Evolutionary conservation across 805 yeast species (phyloP).

Genomic region (Candida ficus): DNA sequence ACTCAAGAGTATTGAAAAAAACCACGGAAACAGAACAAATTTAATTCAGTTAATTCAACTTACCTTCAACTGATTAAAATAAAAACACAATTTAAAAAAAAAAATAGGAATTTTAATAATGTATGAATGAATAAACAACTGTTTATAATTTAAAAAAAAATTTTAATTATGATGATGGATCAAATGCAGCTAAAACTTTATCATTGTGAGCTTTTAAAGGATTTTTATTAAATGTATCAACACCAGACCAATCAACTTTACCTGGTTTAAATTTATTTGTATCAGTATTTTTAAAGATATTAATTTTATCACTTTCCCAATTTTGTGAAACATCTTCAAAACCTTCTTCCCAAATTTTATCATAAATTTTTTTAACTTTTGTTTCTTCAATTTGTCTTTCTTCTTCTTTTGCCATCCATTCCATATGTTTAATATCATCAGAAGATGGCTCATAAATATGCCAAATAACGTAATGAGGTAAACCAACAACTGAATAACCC

Average conservation of each 20-base stretch:
- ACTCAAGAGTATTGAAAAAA: too few relatives aligned
- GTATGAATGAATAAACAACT: too few relatives aligned
- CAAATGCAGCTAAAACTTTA: conserved; percentile 27
- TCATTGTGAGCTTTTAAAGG: conserved; percentile 22
- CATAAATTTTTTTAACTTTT: conserved; percentile 57
- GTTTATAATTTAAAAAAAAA: too few relatives aligned
- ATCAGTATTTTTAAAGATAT: conserved; percentile 77
- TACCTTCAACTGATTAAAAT: too few relatives aligned
- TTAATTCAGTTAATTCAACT: too few relatives aligned
- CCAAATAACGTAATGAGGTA: conserved; percentile 96
- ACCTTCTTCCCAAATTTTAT: conserved; percentile 71
- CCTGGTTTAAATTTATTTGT: conserved; percentile 41
- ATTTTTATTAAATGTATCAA: conserved; percentile 31
- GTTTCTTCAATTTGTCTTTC: conserved; percentile 59
- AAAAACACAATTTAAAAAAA: too few relatives aligned
- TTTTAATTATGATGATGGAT: conserved; percentile 15
- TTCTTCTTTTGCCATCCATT: conserved; percentile 86
- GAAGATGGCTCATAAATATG: conserved; percentile 93
- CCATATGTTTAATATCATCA: conserved; percentile 86
- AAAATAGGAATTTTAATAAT: too few relatives aligned
- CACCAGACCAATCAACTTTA: conserved; percentile 69
- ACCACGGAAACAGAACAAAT: too few relatives aligned
- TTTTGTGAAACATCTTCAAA: conserved; percentile 69
- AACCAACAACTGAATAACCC: conserved; percentile 86
- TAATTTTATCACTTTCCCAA: conserved; percentile 70